phyloP scores from a whole-genome alignment of 257 asterid genomes.

The Echium plantagineum region DNA sequence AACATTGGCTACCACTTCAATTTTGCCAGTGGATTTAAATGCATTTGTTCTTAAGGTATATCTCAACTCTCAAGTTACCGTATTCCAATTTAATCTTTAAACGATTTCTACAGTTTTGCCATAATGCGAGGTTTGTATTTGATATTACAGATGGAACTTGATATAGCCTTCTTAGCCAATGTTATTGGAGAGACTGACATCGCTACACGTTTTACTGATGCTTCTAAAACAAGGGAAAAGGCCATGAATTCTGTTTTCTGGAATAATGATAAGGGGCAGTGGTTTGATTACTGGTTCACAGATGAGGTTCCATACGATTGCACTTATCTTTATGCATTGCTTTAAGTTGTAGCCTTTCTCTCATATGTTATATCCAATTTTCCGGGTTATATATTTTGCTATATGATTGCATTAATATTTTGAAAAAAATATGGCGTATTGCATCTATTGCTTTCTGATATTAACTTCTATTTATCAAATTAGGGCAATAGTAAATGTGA shows the following conservation, averaged over 20 bases:
- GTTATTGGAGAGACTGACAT: conserved; percentile 35
- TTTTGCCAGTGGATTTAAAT: conserved; percentile 89
- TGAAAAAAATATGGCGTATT: neutral
- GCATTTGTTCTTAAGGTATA: conserved; percentile 65
- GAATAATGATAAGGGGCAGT: conserved; percentile 61
- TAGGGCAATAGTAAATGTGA: conserved; percentile 51
- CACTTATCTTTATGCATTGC: neutral
- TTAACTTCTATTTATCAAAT: neutral
- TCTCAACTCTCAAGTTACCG: conserved; percentile 2
- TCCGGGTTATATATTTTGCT: neutral
- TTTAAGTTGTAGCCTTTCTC: neutral
- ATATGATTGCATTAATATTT: no score
- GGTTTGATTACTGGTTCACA: conserved; percentile 82
- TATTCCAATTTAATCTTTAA: neutral
- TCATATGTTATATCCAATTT: no score
- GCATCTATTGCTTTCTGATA: no score
- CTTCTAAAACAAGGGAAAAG: conserved; percentile 44
- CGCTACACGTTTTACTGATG: conserved; percentile 29
- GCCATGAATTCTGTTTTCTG: conserved; percentile 65
- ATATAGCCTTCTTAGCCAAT: conserved; percentile 50
- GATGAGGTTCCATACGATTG: neutral
- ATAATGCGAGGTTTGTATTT: conserved; percentile 2
- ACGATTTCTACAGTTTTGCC: neutral
- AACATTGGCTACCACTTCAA: conserved; percentile 54
- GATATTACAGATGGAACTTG: conserved; percentile 69